Evolutionary conservation across 176 grass and related monocot genomes (phyloP), one percentile per base, ranked within the genome.

Genomic region (Carex scoparia): DNA sequence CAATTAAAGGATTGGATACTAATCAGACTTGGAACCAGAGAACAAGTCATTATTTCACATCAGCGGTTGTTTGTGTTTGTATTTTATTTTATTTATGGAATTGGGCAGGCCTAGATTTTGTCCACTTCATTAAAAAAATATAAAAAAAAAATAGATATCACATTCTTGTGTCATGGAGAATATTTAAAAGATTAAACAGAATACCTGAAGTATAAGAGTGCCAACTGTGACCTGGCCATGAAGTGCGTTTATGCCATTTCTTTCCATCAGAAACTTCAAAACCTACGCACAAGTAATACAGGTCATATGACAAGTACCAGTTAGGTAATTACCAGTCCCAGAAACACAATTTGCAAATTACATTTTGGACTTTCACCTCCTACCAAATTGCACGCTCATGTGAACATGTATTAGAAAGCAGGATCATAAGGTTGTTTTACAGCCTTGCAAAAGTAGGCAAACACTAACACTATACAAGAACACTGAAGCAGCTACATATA

Each of bases 211-310:
- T 91, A 99, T 95, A 58, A 99, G 96, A 46, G 86, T 99, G 61
- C 96, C 96, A 71, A 99, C 93, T 33, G 93, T 99, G 75, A 99
- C 96, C 81, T 99, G 96, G 67, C 96, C 96, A 16, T 99, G 91
- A 85, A 99, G 91, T n/a, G 91, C 93, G 61, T 93, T 99, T 71
- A 99, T 94, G 86, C 93, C 93, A 60, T 99, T 99, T 86, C 30
- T 95, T 88, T 99, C 96, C 96, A 99, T 99, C 57, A 99, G 86
- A 88, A 99, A 99, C 84, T 95, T 99, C 38, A 99, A 87, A 82
- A 99, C 96, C 96, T 99, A 59, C 23, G 86, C 48, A 79, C 9
- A 61, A 86, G 90, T 70, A 38, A 57, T 31, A 57, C 49, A 35
- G 7, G 74, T 78, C 48, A 57, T 13, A 57, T 74, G 42, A 54